These are phyloP conservation scores for Parachaetomium inaequale DNA, from an alignment of 495 filamentous ascomycete species.

Conservation along the genomic window DNA sequence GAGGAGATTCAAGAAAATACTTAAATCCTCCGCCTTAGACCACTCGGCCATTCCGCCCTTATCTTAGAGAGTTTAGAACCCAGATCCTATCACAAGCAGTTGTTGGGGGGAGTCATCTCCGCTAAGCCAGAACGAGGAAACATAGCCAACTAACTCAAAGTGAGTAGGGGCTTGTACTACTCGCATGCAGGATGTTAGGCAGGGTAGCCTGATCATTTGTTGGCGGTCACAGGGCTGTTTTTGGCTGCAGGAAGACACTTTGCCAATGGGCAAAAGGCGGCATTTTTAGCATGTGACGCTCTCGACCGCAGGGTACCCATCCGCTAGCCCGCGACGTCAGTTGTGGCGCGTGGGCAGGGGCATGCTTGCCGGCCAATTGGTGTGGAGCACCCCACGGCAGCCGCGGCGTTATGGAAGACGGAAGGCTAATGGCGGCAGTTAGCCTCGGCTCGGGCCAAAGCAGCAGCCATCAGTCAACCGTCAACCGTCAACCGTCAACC, in stretches of 20 bases:
- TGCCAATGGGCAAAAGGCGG: neutral
- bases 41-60: constrained; percentile 12
- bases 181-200: too few species aligned
- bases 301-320: constrained; percentile 2
- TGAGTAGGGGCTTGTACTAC: neutral
- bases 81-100: constrained; percentile 11
- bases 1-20: constrained; percentile 22
- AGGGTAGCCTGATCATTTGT: neutral
- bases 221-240: neutral
- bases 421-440: constrained; percentile 29
- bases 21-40: constrained; percentile 28
- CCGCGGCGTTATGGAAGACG: constrained; percentile 8
- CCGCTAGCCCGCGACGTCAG: constrained; percentile 26
- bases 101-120: neutral
- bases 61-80: neutral
- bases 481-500: neutral
- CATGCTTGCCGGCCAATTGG: constrained; percentile 9
- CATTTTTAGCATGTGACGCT: constrained; percentile 23
- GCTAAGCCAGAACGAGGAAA: neutral
- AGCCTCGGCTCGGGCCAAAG: constrained; percentile 36
- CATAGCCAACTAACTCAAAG: neutral
- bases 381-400: constrained; percentile 14
- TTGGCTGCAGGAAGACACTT: neutral
- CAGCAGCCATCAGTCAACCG: neutral
- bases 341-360: constrained; percentile 10